Conservation (phyloP, 805 yeast genomes). For the Barnettozyma pratensis region DNA sequence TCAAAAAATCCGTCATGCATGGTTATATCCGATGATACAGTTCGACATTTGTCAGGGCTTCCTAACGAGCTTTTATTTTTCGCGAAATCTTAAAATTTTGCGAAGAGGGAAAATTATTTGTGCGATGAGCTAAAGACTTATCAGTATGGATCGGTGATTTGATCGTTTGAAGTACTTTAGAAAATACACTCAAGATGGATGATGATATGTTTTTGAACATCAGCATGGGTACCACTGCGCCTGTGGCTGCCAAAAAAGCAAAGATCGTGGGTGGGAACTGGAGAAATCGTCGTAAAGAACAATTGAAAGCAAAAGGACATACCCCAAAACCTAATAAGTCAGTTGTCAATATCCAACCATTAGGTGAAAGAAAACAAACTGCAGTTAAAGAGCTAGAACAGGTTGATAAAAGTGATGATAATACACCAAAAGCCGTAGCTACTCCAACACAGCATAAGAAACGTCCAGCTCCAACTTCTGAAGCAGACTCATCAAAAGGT, state of each 20-base stretch:
- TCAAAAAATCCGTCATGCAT: too few relatives aligned
- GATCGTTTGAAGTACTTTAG: background rate
- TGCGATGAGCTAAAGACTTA: conserved; percentile 6
- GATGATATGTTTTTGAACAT: conserved; percentile 78
- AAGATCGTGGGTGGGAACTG: conserved; percentile 72
- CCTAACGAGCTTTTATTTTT: too few relatives aligned
- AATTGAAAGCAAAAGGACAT: conserved; percentile 19
- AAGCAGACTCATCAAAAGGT: conserved; percentile 17
- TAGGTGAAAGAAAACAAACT: conserved; percentile 3
- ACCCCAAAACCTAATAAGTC: conserved; percentile 11
- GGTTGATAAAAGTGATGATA: conserved; percentile 8
- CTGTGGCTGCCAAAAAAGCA: conserved; percentile 19
- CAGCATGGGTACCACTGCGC: conserved; percentile 35
- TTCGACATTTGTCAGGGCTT: too few relatives aligned
- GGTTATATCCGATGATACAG: too few relatives aligned
- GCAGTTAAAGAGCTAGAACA: background rate
- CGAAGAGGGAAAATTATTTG: background rate
- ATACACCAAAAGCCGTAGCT: background rate
- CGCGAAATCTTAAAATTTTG: too few relatives aligned
- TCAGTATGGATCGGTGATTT: background rate
- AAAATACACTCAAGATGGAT: conserved; percentile 32
- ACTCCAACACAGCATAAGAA: conserved; percentile 2
- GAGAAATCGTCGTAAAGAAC: conserved; percentile 65
- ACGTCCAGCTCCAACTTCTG: conserved; percentile 10
- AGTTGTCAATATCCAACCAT: background rate